phyloP scores from a whole-genome alignment of 768 basidiomycete genomes.

The Amanita rubescens region DNA sequence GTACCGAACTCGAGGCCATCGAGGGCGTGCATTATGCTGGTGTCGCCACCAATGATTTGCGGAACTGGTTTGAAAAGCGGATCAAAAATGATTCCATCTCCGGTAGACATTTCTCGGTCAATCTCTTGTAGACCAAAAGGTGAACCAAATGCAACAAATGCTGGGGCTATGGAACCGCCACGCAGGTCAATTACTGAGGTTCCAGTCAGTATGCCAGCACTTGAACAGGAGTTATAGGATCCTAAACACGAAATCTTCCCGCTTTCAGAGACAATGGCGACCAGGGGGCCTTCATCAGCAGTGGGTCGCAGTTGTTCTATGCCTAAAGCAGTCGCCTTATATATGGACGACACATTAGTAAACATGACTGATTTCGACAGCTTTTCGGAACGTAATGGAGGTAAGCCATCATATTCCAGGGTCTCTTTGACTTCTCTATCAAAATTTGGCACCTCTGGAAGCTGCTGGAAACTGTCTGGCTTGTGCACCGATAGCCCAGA shows the following conservation, averaged over 20 bases:
- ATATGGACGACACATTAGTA: conserved; percentile 52
- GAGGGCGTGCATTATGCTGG: conserved; percentile 50
- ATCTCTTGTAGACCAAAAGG: conserved; percentile 69
- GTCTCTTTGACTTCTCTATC: conserved; percentile 58
- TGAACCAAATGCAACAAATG: conserved; percentile 65
- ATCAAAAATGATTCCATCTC: conserved; percentile 57
- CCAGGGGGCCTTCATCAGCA: conserved; percentile 14
- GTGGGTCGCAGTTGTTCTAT: conserved; percentile 24
- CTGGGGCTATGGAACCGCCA: conserved; percentile 62
- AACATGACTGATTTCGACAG: conserved; percentile 42
- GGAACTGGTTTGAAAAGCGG: conserved; percentile 42
- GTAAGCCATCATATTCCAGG: conserved; percentile 64
- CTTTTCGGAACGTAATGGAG: conserved; percentile 49
- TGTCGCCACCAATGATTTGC: conserved; percentile 42
- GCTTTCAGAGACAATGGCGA: conserved; percentile 33
- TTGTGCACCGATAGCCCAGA: conserved; percentile 45
- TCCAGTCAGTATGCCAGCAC: conserved; percentile 10
- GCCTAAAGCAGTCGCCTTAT: conserved; percentile 19
- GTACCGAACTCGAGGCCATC: conserved; percentile 70
- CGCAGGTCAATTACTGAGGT: conserved; percentile 50
- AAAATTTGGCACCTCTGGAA: conserved; percentile 62
- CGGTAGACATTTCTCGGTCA: conserved; percentile 55
- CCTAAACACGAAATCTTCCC: conserved; percentile 49
- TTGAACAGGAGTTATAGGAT: conserved; percentile 16
- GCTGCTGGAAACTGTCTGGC: conserved; percentile 32